These are phyloP conservation scores for Nannochloropsis gaditana DNA, from an alignment of 108 stramenopile genomes.

Conservation along the genomic window DNA sequence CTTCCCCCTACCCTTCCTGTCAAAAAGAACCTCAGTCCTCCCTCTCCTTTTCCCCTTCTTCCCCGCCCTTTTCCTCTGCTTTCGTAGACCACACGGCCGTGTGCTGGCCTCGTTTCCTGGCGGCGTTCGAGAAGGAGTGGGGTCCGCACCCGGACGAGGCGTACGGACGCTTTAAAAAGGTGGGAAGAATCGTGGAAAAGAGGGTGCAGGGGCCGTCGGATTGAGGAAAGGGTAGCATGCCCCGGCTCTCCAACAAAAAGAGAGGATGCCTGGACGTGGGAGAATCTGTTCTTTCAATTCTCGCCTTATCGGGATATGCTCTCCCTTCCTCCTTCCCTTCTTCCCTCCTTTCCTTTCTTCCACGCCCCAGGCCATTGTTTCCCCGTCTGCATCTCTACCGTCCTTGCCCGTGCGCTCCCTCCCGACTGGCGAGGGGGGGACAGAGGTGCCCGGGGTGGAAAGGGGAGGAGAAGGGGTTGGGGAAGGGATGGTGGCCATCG, in stretches of 20 bases:
- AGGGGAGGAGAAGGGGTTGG: neutral
- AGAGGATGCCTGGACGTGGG: too few species aligned
- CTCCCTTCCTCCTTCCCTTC: neutral
- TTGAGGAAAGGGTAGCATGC: neutral
- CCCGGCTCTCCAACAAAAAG: neutral
- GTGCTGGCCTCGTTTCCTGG: neutral
- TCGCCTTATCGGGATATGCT: too few species aligned
- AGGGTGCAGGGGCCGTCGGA: neutral
- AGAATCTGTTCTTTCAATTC: too few species aligned
- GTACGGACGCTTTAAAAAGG: neutral
- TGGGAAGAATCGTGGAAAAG: neutral
- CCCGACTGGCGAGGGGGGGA: neutral
- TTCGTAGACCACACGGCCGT: neutral
- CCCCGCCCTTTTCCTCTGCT: neutral
- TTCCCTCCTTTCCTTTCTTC: neutral
- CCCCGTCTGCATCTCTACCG: neutral
- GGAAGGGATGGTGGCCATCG: constrained; percentile 16
- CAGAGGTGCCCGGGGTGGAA: constrained; percentile 17
- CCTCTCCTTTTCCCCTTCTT: neutral
- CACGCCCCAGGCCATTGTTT: neutral
- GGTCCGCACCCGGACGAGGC: neutral
- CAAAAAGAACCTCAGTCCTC: neutral
- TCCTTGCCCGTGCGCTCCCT: neutral
- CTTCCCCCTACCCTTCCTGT: neutral
- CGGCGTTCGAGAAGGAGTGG: neutral